A percentile compares a stretch with the other conserved stretches of the same genome.
These are phyloP conservation scores for Penstemon eatonii DNA, from an alignment of 257 asterid species.

Conservation along the genomic window DNA sequence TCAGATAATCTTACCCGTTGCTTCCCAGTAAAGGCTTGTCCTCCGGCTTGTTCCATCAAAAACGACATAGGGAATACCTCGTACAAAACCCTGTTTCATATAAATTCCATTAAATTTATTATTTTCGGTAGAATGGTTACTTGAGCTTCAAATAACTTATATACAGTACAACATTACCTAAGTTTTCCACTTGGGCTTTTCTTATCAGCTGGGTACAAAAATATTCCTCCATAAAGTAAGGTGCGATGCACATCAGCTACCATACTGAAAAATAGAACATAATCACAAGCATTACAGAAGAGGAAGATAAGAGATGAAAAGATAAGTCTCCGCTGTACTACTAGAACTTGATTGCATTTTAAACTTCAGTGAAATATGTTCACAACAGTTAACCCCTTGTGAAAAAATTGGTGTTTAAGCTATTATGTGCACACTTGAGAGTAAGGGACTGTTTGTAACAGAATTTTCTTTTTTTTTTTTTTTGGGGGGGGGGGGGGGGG, in stretches of 20 bases:
- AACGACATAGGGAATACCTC: slow-evolving; percentile 99
- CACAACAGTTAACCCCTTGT: too few species aligned
- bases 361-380: too few species aligned
- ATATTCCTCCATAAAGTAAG: slow-evolving; percentile 93
- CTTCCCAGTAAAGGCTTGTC: slow-evolving; percentile 93
- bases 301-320: neutral
- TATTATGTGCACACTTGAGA: too few species aligned
- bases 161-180: slow-evolving; percentile 42
- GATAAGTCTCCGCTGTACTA: too few species aligned
- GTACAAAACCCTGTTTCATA: slow-evolving; percentile 71
- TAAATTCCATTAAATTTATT: neutral
- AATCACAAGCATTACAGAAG: neutral
- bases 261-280: slow-evolving; percentile 57
- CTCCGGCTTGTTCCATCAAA: slow-evolving; percentile 99
- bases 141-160: neutral
- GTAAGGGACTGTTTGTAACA: too few species aligned
- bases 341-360: too few species aligned
- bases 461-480: too few species aligned
- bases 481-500: too few species aligned
- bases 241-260: slow-evolving; percentile 99
- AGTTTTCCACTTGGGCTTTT: slow-evolving; percentile 91
- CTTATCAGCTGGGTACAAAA: slow-evolving; percentile 97
- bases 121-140: neutral
- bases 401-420: too few species aligned
- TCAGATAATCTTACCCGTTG: slow-evolving; percentile 50